Base-by-base conservation (phyloP, 1,284 basidiomycete genomes). In the Gymnopus androsaceus region DNA sequence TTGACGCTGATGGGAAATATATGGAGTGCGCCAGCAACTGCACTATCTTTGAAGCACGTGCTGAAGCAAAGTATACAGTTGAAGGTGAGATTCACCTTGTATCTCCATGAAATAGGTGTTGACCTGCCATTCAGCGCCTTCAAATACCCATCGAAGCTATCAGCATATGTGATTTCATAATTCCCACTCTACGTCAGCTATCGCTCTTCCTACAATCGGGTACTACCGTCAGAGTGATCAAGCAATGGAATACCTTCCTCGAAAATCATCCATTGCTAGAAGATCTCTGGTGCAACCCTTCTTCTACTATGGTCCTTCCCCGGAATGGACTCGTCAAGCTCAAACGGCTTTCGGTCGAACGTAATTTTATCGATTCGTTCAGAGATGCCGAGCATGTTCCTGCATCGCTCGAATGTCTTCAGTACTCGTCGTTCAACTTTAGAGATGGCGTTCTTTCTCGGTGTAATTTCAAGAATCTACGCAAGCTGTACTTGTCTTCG, bases 141-240 rank as follows among this genome's bases (percentile, higher is more conserved):
- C 70, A 75, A 62, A 62, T 78, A 5, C 78, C 78, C 17, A 66
- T 77, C 58, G 77, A 80, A 59, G 69, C 77, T 50, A 59, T 63
- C 11, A 63, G 67, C 17, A 68, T 79, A 34, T 61, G 64, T 12
- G 65, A 71, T 7, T 69, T 70, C 59, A 60, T 56, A 19, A 72
- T 80, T 51, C 76, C 77, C 0, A 57, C 61, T 9, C 69, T 80
- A n/a, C 74, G 72, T 57, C 57, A 63, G 23, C 60, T 75, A 31
- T 72, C 69, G 40, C 62, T 78, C n/a, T 65, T 65, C 36, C 63
- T 78, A 28, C 65, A 73, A 46, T 70, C 71, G 0, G 75, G 75
- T n/a, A 68, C 66, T 0, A 66, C 64, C 3, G 60, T 63, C 33
- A 64, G 61, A 27, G 65, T 72, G 42, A 70, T 73, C 54, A 60